Evolutionary conservation across 2,329 filamentous ascomycete genomes (phyloP).

Genomic region (Thelonectria rubi): DNA sequence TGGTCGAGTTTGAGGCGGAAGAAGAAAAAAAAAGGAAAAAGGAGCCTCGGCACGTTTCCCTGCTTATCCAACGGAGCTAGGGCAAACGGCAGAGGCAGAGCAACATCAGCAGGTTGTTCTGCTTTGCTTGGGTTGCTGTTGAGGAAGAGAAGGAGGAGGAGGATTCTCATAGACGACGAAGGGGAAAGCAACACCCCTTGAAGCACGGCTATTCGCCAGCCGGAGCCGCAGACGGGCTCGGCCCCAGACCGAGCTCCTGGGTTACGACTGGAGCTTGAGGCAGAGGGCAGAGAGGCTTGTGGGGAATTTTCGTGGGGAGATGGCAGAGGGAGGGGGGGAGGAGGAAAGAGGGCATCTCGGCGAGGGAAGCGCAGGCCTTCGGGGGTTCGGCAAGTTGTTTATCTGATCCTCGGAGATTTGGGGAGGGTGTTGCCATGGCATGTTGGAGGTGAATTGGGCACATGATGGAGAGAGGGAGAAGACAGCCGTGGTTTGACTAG

Average conservation of each 20-base stretch:
- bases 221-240: slow-evolving; percentile 38
- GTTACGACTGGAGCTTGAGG: not conserved
- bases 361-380: not conserved
- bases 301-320: slow-evolving; percentile 10
- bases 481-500: no score
- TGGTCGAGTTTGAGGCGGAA: slow-evolving; percentile 5
- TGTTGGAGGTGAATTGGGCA: not conserved
- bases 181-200: not conserved
- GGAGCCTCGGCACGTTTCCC: not conserved
- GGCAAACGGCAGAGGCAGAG: slow-evolving; percentile 34
- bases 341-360: no score
- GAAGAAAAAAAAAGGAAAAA: not conserved
- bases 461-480: not conserved
- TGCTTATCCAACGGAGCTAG: slow-evolving; percentile 29
- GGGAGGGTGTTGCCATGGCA: not conserved
- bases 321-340: not conserved
- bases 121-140: not conserved
- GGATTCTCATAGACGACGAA: not conserved
- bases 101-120: not conserved
- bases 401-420: slow-evolving; percentile 8
- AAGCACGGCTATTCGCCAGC: slow-evolving; percentile 3
- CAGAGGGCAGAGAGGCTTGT: not conserved
- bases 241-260: slow-evolving; percentile 35
- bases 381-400: slow-evolving; percentile 21
- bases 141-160: not conserved